Conservation (phyloP, 148 eudicot genomes). For the Talinum fruticosum region DNA sequence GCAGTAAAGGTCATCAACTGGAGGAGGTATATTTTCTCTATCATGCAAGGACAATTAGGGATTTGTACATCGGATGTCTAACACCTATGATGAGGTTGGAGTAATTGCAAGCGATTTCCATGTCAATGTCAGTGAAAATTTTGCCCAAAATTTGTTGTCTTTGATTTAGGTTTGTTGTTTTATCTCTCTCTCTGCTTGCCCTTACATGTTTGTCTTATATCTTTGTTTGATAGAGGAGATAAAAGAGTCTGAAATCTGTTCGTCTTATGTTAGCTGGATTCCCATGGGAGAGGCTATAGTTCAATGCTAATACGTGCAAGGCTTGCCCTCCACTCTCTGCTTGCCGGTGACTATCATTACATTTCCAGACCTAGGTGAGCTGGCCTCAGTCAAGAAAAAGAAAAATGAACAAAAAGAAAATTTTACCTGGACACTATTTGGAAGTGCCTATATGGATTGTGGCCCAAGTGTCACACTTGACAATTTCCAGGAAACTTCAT, state of each 20-base stretch:
- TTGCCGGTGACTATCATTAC: background rate
- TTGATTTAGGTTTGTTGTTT: background rate
- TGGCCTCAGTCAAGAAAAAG: background rate
- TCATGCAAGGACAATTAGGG: background rate
- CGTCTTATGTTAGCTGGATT: background rate
- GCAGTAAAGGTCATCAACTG: constrained; percentile 64
- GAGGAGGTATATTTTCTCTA: constrained; percentile 51
- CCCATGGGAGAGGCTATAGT: background rate
- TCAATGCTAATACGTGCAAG: background rate
- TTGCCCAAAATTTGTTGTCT: background rate
- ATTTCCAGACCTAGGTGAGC: background rate
- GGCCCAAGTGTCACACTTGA: background rate
- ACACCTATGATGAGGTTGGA: background rate
- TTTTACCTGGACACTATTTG: background rate
- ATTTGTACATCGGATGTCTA: background rate
- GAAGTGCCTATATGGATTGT: background rate
- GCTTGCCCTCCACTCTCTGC: background rate
- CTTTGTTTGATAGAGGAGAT: background rate
- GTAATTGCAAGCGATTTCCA: background rate
- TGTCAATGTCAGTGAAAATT: background rate
- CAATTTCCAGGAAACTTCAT: background rate
- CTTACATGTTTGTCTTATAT: background rate
- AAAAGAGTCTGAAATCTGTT: background rate
- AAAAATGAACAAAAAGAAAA: no score
- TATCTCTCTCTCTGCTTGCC: background rate